A percentile compares a stretch with the other conserved stretches of the same genome.
Evolutionary conservation across 805 yeast genomes (phyloP).

Genomic region (Wickerhamiella slavikovae): DNA sequence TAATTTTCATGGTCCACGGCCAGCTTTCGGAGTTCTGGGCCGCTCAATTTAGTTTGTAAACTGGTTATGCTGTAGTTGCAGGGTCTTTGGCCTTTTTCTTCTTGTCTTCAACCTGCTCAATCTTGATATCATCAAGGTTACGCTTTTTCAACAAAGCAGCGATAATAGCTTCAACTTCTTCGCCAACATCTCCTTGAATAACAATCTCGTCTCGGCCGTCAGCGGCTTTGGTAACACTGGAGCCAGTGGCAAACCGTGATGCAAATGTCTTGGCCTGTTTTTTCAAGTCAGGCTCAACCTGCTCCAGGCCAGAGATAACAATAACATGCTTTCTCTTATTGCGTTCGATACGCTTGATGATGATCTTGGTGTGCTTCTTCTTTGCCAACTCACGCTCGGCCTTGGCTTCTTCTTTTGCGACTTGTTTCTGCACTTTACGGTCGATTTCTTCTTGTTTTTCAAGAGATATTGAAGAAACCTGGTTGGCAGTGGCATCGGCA

Average conservation of each 20-base stretch:
- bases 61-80: background rate
- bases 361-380: conserved; percentile 59
- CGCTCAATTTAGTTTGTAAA: background rate
- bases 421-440: conserved; percentile 65
- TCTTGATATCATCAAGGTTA: conserved; percentile 67
- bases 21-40: conserved; percentile 7
- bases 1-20: conserved; percentile 67
- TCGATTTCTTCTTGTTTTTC: conserved; percentile 72
- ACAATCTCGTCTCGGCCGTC: conserved; percentile 85
- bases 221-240: conserved; percentile 71
- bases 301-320: conserved; percentile 72
- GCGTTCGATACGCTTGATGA: conserved; percentile 72
- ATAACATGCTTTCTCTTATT: conserved; percentile 76
- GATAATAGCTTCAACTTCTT: conserved; percentile 66
- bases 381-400: conserved; percentile 68
- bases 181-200: conserved; percentile 89
- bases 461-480: conserved; percentile 25
- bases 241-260: conserved; percentile 88
- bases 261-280: conserved; percentile 84
- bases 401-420: conserved; percentile 45
- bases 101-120: conserved; percentile 73
- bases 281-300: conserved; percentile 73
- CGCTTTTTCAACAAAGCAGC: conserved; percentile 53
- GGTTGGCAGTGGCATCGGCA: conserved; percentile 14
- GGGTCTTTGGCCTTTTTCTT: conserved; percentile 41